A percentile compares a stretch with the other conserved stretches of the same genome.
phyloP scores from a whole-genome alignment of 208 protist species.

The Leishmania gerbilli region DNA sequence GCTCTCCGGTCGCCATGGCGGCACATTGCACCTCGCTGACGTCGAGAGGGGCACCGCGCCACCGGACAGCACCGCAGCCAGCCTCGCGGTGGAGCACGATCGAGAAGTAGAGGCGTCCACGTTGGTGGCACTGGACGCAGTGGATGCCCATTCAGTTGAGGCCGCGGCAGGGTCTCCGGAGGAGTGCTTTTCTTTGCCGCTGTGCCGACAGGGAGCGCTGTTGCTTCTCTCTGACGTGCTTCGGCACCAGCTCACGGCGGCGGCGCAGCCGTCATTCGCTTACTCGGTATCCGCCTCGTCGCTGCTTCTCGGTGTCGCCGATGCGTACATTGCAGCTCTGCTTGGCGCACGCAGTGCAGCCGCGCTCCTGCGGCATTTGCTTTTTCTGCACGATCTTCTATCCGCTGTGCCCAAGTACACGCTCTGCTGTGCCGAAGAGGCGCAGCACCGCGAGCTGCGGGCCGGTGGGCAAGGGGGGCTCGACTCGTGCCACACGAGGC shows the following conservation, averaged over 20 bases:
- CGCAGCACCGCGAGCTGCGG: not conserved
- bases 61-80: slow-evolving; percentile 12
- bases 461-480: not conserved
- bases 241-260: not conserved
- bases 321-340: slow-evolving; percentile 5
- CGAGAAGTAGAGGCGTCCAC: slow-evolving; percentile 20
- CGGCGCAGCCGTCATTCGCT: not conserved
- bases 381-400: slow-evolving; percentile 27
- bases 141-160: slow-evolving; percentile 3
- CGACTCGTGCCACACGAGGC: slow-evolving; percentile 30
- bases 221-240: slow-evolving; percentile 23
- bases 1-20: not conserved
- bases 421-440: slow-evolving; percentile 18
- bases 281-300: slow-evolving; percentile 18
- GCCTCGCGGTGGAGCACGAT: slow-evolving; percentile 18
- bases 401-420: slow-evolving; percentile 30
- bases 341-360: slow-evolving; percentile 8
- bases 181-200: not conserved
- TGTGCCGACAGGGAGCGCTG: slow-evolving; percentile 28
- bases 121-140: slow-evolving; percentile 8
- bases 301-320: slow-evolving; percentile 14
- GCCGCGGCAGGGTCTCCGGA: not conserved
- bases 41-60: slow-evolving; percentile 21
- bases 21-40: slow-evolving; percentile 1
- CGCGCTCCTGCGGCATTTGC: slow-evolving; percentile 24